Evolutionary conservation across 179 eudicot genomes (phyloP), one percentile per base, ranked within the genome.

Genomic region (Spinacia oleracea): DNA sequence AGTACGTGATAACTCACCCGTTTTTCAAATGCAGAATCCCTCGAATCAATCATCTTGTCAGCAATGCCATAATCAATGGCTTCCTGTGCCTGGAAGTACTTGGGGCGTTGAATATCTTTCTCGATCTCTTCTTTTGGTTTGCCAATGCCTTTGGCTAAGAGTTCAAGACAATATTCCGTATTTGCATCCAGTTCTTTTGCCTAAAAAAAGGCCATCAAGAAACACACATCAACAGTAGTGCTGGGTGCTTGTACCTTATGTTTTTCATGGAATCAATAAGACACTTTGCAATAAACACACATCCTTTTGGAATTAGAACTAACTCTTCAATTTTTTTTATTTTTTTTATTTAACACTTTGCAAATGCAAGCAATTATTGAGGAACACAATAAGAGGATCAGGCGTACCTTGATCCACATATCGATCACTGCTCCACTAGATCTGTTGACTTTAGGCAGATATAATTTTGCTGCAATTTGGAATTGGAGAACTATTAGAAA

Each of bases 31-130:
- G 90, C 84, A 55, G 31, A 7, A 84, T 91, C 97, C 79, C 87
- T 81, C 4, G 93, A 84, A 83, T 82, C 78, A 5, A 92, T 88
- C 67, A 92, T 82, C 83, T 84, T 90, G 91, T 94, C 98, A 32
- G 91, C 98, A 81, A 94, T 66, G 65, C 98, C 97, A 78, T 94
- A 94, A 64, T 83, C 95, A 73, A 94, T 91, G 64, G 98, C 98
- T 73, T 87, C 93, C 40, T 89, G 88, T 60, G 97, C 86, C 80
- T 83, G 90, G 63, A 92, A 80, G 77, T 87, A 89, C 72, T 86
- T 94, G 38, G 91, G 89, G 56, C 89, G 90, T 60, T 84, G 85
- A 51, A 94, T 81, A 68, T 92, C 98, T 82, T 89, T 87, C 9
- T 78, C 85, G 29, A 94, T 83, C 85, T 92, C 98, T 81, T 94